Conservation (phyloP, 768 basidiomycete genomes). For the Polyporus arcularius region DNA sequence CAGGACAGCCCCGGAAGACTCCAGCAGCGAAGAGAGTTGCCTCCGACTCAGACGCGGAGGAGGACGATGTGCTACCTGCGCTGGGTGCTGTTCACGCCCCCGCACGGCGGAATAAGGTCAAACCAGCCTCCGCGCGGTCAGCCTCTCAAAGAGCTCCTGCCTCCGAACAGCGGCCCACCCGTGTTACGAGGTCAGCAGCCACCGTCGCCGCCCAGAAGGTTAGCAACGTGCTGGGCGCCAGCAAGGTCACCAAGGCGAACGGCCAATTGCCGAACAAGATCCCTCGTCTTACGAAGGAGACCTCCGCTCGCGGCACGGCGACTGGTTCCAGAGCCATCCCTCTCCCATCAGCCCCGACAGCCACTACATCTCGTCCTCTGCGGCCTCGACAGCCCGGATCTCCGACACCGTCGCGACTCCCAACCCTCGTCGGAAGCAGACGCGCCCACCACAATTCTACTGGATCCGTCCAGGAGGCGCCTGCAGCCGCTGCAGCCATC, state of each 20-base stretch:
- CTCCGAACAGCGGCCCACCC: constrained; percentile 72
- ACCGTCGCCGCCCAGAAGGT: constrained; percentile 38
- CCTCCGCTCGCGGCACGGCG: constrained; percentile 55
- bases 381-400: constrained; percentile 53
- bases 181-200: constrained; percentile 73
- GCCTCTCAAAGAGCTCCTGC: constrained; percentile 53
- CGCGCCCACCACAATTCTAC: constrained; percentile 43
- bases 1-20: constrained; percentile 87
- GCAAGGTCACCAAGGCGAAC: constrained; percentile 29
- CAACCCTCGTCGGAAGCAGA: constrained; percentile 65
- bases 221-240: constrained; percentile 21
- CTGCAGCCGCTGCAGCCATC: constrained; percentile 43
- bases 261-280: constrained; percentile 41
- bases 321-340: constrained; percentile 37
- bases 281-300: constrained; percentile 39
- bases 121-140: constrained; percentile 27
- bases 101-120: constrained; percentile 24
- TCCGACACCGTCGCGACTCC: constrained; percentile 75
- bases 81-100: constrained; percentile 52
- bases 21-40: constrained; percentile 74
- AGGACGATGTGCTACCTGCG: constrained; percentile 64
- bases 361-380: constrained; percentile 37
- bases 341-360: constrained; percentile 24
- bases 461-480: constrained; percentile 37
- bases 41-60: constrained; percentile 63